A percentile compares a stretch with the other conserved stretches of the same genome.
These are phyloP conservation scores for Persicaria tinctoria DNA, from an alignment of 148 eudicot species.

Conservation along the genomic window DNA sequence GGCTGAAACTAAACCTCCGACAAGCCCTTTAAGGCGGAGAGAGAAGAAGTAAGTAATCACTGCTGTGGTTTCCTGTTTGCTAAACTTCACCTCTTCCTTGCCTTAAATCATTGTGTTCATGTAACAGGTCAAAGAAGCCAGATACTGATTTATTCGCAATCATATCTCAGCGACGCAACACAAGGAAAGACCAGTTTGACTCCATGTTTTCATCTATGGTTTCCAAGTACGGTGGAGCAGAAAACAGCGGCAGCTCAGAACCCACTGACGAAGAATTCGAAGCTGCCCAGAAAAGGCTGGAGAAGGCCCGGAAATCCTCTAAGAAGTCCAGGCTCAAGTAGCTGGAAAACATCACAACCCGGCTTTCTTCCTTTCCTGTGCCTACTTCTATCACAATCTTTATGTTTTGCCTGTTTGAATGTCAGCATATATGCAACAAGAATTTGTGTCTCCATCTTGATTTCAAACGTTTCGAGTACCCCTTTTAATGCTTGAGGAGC, in stretches of 20 bases:
- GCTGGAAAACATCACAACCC: neutral
- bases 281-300: slow-evolving; percentile 58
- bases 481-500: neutral
- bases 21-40: slow-evolving; percentile 62
- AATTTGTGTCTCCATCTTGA: neutral
- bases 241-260: slow-evolving; percentile 28
- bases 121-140: slow-evolving; percentile 47
- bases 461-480: neutral
- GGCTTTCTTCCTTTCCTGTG: no score
- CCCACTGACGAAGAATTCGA: slow-evolving; percentile 90
- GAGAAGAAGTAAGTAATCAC: slow-evolving; percentile 38
- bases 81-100: neutral
- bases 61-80: neutral
- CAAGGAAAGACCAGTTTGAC: slow-evolving; percentile 69
- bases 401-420: neutral
- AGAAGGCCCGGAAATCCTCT: slow-evolving; percentile 33
- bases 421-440: neutral
- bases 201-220: slow-evolving; percentile 71
- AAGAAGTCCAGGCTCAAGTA: slow-evolving; percentile 26
- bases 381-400: neutral
- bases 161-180: slow-evolving; percentile 59
- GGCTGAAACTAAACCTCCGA: slow-evolving; percentile 76
- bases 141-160: slow-evolving; percentile 63
- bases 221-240: slow-evolving; percentile 57
- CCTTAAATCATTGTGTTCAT: neutral